These are phyloP conservation scores for Cyclocybe cylindracea DNA, from an alignment of 768 basidiomycete genomes.

Conservation along the genomic window DNA sequence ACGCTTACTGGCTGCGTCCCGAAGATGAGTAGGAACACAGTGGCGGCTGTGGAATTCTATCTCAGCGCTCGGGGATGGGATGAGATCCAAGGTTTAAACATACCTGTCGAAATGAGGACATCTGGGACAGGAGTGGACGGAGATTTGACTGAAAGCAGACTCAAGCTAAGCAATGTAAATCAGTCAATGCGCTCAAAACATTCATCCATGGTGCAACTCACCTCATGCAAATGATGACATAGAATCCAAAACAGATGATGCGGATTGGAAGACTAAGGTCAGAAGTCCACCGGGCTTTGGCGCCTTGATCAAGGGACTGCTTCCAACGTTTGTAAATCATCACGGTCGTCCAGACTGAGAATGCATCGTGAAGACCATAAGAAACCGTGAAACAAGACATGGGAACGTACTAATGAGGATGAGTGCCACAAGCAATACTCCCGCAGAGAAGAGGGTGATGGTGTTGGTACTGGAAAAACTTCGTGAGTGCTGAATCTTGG, in stretches of 20 bases:
- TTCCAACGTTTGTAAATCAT: constrained; percentile 38
- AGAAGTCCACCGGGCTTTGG: constrained; percentile 20
- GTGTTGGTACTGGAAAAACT: constrained; percentile 36
- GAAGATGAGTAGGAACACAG: constrained; percentile 45
- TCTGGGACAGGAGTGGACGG: constrained; percentile 48
- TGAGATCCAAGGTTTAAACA: constrained; percentile 3
- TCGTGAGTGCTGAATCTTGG: not conserved
- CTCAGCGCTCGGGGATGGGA: not conserved
- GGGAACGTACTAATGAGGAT: constrained; percentile 35
- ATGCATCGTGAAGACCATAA: not conserved
- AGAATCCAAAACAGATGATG: constrained; percentile 45
- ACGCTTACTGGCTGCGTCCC: constrained; percentile 41
- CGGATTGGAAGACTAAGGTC: constrained; percentile 47
- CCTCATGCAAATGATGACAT: constrained; percentile 44
- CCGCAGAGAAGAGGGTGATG: constrained; percentile 38
- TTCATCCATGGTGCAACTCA: constrained; percentile 11
- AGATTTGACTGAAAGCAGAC: constrained; percentile 43
- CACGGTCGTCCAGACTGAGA: constrained; percentile 39
- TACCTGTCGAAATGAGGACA: constrained; percentile 47
- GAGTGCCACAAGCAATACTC: constrained; percentile 38
- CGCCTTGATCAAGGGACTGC: constrained; percentile 20
- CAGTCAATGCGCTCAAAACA: not conserved
- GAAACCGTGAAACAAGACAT: not conserved
- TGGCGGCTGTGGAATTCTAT: constrained; percentile 33
- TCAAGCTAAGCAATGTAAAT: constrained; percentile 32